These are phyloP conservation scores for Podila epicladia DNA, from an alignment of 192 early-diverging fungal genomes.

Conservation along the genomic window DNA sequence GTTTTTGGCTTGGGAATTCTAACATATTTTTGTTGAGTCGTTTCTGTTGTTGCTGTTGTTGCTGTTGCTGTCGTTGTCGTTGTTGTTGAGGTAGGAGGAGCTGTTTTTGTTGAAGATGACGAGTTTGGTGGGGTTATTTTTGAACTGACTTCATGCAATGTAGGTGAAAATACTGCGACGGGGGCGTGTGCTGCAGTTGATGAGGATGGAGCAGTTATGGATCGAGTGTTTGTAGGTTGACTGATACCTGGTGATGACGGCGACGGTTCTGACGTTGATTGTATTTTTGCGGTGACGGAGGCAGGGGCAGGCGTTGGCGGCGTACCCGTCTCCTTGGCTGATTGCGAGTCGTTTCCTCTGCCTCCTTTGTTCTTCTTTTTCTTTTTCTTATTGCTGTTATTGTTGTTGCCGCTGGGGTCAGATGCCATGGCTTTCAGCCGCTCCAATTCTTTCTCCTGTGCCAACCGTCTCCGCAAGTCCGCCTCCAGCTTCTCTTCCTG, in stretches of 20 bases:
- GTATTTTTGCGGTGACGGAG: neutral
- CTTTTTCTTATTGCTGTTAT: constrained; percentile 26
- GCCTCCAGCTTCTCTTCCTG: constrained; percentile 54
- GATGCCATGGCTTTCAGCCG: constrained; percentile 43
- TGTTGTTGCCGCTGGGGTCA: constrained; percentile 39
- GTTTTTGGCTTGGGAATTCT: constrained; percentile 49
- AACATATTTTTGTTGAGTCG: neutral
- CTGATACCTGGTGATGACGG: neutral
- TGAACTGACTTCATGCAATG: neutral
- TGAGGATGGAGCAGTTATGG: neutral
- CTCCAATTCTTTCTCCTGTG: constrained; percentile 53
- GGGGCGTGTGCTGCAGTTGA: neutral
- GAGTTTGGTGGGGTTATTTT: constrained; percentile 1
- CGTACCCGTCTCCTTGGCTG: constrained; percentile 6
- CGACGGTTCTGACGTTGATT: neutral
- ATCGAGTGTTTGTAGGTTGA: neutral
- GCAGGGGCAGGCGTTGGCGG: neutral
- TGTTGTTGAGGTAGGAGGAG: neutral
- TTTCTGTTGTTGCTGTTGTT: neutral
- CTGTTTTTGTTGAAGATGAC: neutral
- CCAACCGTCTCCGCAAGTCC: constrained; percentile 36
- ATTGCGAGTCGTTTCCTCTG: constrained; percentile 6
- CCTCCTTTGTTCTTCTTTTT: constrained; percentile 34
- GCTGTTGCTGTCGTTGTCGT: neutral
- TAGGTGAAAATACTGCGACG: neutral